Evolutionary conservation across 129 eudicot genomes (phyloP), one percentile per base, ranked within the genome.

Genomic region (Gnaphalium uliginosum): DNA sequence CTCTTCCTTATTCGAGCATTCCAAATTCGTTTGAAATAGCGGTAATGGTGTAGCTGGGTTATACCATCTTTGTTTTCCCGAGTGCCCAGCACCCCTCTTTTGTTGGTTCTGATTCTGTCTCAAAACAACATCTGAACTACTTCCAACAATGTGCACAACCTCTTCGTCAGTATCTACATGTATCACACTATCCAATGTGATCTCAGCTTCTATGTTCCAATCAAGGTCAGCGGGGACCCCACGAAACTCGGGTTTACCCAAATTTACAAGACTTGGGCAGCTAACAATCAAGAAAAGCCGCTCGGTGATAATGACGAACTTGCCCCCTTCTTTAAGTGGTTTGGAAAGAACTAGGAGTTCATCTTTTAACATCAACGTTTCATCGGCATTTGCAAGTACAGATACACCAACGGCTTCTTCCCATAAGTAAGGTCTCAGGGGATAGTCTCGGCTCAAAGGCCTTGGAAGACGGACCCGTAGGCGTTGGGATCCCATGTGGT

Each of bases 111-210:
- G 78, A 32, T 75, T 75, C 74, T 80, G 85, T 76, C 85, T 74
- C 25, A 76, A 77, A 26, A 83, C 77, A 15, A 87, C 68, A 58
- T 90, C 92, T 2, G 90, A 82, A 72, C 87, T 84, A 69, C 96
- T 94, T 66, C 96, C 99, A n/a, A 91, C 93, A 18, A 94, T 94
- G 64, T 94, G 96, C 70, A 91, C 97, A 70, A 87, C 79, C 29
- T 83, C 93, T n/a, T 67, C 89, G 81, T 87, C 90, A 39, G 60
- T 65, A 75, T 89, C 93, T 29, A 87, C 99, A 69, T 87, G 96
- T 37, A 94, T 94, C 51, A 94, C 88, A 62, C 94, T 94, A 76
- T 94, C 97, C 81, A 91, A 61, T 10, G 88, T 85, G 14, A 91
- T 87, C 73, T 86, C 92, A 24, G 91, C 82, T 76, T 85, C 89